Evolutionary conservation across 108 stramenopile species (phyloP).

Genomic region (Cyclotella kingstonii): DNA sequence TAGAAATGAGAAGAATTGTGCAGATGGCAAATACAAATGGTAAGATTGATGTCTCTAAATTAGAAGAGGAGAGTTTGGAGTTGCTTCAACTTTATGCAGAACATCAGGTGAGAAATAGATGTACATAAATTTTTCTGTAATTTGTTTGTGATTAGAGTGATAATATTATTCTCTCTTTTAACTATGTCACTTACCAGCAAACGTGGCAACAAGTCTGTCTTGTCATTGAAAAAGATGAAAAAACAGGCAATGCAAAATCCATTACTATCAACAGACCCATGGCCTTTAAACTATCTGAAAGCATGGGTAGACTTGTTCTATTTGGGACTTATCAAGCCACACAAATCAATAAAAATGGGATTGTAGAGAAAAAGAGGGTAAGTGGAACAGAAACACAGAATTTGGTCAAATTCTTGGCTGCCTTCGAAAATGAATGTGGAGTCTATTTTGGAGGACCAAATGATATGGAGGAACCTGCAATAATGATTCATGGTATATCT

Average conservation of each 20-base stretch:
- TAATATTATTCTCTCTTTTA: no score
- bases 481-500: conserved; percentile 70
- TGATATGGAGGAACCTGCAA: conserved; percentile 64
- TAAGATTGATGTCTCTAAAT: conserved; percentile 53
- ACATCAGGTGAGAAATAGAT: conserved; percentile 43
- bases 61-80: conserved; percentile 49
- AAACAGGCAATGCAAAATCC: conserved; percentile 36
- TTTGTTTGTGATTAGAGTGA: no score
- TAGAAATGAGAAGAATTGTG: conserved; percentile 55
- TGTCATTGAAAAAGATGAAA: conserved; percentile 47
- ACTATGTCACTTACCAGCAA: conserved; percentile 12
- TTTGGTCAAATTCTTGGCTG: conserved; percentile 55
- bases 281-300: conserved; percentile 70
- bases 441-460: conserved; percentile 81
- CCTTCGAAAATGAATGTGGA: conserved; percentile 68
- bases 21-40: conserved; percentile 42
- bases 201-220: conserved; percentile 84
- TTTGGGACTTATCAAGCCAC: conserved; percentile 49
- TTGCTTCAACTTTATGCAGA: conserved; percentile 66
- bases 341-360: no score
- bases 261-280: conserved; percentile 81
- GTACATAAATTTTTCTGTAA: no score
- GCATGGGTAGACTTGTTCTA: conserved; percentile 56
- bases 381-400: conserved; percentile 30
- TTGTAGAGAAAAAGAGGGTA: conserved; percentile 3